phyloP scores from a whole-genome alignment of 345 rosid species.

The Combretum micranthum region DNA sequence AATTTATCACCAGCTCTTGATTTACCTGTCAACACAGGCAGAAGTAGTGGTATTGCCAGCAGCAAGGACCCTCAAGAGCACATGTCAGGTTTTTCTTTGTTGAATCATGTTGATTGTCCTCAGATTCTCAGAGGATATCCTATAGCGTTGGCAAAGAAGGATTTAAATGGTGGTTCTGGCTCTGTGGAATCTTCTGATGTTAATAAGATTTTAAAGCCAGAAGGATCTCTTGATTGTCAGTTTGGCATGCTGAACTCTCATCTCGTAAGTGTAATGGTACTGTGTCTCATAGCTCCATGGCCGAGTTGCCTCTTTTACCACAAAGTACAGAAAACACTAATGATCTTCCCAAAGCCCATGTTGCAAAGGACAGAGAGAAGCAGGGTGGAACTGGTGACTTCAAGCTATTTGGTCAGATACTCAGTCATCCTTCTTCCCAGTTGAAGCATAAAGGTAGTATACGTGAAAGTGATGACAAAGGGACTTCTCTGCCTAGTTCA shows the following conservation, averaged over 20 bases:
- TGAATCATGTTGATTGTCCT: slow-evolving; percentile 20
- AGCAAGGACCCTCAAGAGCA: slow-evolving; percentile 23
- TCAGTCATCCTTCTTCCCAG: slow-evolving; percentile 32
- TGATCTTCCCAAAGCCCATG: slow-evolving; percentile 28
- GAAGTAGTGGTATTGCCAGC: slow-evolving; percentile 12
- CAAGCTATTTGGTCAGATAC: slow-evolving; percentile 79
- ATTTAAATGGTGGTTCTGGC: slow-evolving; percentile 37
- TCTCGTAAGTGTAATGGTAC: slow-evolving; percentile 46
- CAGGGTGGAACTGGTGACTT: slow-evolving; percentile 60
- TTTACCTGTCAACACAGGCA: slow-evolving; percentile 14
- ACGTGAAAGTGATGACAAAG: slow-evolving; percentile 33
- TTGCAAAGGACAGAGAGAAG: slow-evolving; percentile 38
- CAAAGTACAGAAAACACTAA: slow-evolving; percentile 26
- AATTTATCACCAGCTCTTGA: slow-evolving; percentile 21
- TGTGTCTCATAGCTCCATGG: slow-evolving; percentile 16
- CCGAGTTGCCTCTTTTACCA: slow-evolving; percentile 32
- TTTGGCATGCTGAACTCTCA: slow-evolving; percentile 28
- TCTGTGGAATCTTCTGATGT: slow-evolving; percentile 28
- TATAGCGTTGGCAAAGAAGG: slow-evolving; percentile 32
- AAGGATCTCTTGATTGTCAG: slow-evolving; percentile 14
- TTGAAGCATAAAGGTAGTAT: slow-evolving; percentile 15
- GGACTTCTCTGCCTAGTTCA: slow-evolving; percentile 20
- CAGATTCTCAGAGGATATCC: slow-evolving; percentile 41
- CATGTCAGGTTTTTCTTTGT: slow-evolving; percentile 20
- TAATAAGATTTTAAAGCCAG: slow-evolving; percentile 22